phyloP scores from a whole-genome alignment of 257 asterid species.

The Perilla frutescens region DNA sequence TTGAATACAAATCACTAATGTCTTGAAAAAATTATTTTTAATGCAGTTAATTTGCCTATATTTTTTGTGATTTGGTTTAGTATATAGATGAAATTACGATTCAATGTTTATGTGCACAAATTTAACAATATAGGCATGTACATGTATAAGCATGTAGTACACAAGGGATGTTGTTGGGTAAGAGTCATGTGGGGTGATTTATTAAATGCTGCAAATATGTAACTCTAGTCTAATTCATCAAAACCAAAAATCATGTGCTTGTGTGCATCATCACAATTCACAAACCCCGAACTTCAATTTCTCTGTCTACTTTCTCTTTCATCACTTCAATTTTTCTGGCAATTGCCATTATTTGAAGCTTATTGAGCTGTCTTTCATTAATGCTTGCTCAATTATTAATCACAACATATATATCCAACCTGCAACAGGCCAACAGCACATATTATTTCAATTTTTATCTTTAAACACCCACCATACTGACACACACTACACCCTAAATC shows the following conservation, averaged over 20 bases:
- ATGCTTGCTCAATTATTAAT: slow-evolving; percentile 19
- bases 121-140: too few species aligned
- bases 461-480: slow-evolving; percentile 24
- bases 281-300: slow-evolving; percentile 10
- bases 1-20: too few species aligned
- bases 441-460: slow-evolving; percentile 5
- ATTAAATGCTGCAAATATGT: not conserved
- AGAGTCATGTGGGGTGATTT: slow-evolving; percentile 23
- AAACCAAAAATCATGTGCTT: slow-evolving; percentile 22
- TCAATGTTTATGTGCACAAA: too few species aligned
- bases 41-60: too few species aligned
- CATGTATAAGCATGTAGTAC: not conserved
- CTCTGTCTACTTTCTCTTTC: slow-evolving; percentile 26
- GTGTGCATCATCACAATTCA: slow-evolving; percentile 12
- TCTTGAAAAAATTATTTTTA: too few species aligned
- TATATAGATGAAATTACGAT: too few species aligned
- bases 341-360: slow-evolving; percentile 21
- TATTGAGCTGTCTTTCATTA: slow-evolving; percentile 37
- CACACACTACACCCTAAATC: not conserved
- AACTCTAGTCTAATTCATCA: too few species aligned
- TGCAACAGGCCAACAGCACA: slow-evolving; percentile 28
- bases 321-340: slow-evolving; percentile 16
- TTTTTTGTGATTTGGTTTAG: too few species aligned
- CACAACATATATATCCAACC: not conserved
- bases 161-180: slow-evolving; percentile 24